Percentiles rank a stretch among this genome's conserved stretches.
Conservation (phyloP, 352 stramenopile genomes). For the Pythium folliculosum region DNA sequence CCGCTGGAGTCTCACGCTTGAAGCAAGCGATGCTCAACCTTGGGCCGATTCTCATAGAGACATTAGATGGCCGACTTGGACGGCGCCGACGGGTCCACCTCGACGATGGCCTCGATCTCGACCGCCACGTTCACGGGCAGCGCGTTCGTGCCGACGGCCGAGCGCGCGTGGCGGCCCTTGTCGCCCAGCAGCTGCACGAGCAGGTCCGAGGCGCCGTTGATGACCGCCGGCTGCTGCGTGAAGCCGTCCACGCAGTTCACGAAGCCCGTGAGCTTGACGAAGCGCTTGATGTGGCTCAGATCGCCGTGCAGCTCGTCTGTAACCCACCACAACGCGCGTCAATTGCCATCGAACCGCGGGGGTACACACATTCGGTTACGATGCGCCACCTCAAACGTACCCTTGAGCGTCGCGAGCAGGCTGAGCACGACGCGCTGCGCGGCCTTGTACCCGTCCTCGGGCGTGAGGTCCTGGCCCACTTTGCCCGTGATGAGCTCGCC, state of each 20-base stretch:
- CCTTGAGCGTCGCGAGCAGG: constrained; percentile 86
- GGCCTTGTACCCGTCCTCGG: constrained; percentile 85
- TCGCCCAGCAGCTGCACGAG: constrained; percentile 77
- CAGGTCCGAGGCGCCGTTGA: constrained; percentile 93
- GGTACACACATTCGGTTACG: constrained; percentile 5
- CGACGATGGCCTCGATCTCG: constrained; percentile 94
- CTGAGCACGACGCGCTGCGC: constrained; percentile 79
- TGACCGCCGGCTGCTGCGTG: constrained; percentile 81
- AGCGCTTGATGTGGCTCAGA: constrained; percentile 83
- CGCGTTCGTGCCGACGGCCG: constrained; percentile 93
- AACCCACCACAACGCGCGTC: background rate
- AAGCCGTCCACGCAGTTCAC: constrained; percentile 91
- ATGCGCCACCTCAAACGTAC: constrained; percentile 25
- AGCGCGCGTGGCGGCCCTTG: constrained; percentile 80
- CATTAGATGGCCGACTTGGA: constrained; percentile 30
- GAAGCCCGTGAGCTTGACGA: constrained; percentile 94
- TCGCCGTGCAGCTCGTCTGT: constrained; percentile 67
- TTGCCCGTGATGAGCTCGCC: constrained; percentile 79
- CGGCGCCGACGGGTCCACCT: constrained; percentile 63
- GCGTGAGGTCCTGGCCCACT: constrained; percentile 76
- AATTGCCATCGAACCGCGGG: too few species aligned
- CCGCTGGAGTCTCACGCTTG: too few species aligned
- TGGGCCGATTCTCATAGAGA: background rate
- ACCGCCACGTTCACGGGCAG: constrained; percentile 93
- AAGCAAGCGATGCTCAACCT: too few species aligned